Evolutionary conservation across 1,284 basidiomycete species (phyloP).

Genomic region (Apiotrichum porosum): DNA sequence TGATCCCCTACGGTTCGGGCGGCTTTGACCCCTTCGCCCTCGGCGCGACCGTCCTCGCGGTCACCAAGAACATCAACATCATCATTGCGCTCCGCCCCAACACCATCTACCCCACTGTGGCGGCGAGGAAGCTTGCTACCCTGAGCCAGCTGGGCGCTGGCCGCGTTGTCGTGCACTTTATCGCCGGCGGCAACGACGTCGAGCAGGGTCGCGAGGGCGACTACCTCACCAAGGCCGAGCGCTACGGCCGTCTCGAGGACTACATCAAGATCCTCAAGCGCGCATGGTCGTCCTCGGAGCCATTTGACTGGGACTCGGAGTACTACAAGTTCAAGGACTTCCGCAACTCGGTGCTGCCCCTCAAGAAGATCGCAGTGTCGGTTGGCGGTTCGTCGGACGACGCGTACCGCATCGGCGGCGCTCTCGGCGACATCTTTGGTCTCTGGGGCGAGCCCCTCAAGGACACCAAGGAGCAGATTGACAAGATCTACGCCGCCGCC

Average conservation of each 20-base stretch:
- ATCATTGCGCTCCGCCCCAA: conserved; percentile 34
- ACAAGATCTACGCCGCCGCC: conserved; percentile 31
- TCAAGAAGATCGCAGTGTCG: conserved; percentile 23
- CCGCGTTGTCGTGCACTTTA: conserved; percentile 33
- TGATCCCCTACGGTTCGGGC: conserved; percentile 26
- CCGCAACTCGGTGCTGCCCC: conserved; percentile 24
- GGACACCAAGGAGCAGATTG: conserved; percentile 38
- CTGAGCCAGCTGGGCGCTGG: conserved; percentile 26
- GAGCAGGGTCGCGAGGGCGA: conserved; percentile 33
- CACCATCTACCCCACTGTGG: conserved; percentile 35
- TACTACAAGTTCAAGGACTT: conserved; percentile 35
- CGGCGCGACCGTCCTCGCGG: conserved; percentile 23
- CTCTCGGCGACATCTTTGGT: conserved; percentile 33
- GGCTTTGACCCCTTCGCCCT: conserved; percentile 34
- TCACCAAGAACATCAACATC: conserved; percentile 29
- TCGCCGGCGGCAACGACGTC: conserved; percentile 30
- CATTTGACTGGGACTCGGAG: conserved; percentile 34
- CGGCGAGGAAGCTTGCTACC: conserved; percentile 30
- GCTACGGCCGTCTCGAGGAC: conserved; percentile 31
- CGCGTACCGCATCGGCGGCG: conserved; percentile 34
- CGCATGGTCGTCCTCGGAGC: conserved; percentile 25
- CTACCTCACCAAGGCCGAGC: conserved; percentile 27
- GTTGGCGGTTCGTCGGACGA: conserved; percentile 33
- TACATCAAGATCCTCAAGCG: conserved; percentile 34
- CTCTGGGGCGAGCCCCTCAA: conserved; percentile 37